A percentile compares a stretch with the other conserved stretches of the same genome.
Evolutionary conservation across 495 filamentous ascomycete genomes (phyloP).

Genomic region (Lepidopterella palustris): DNA sequence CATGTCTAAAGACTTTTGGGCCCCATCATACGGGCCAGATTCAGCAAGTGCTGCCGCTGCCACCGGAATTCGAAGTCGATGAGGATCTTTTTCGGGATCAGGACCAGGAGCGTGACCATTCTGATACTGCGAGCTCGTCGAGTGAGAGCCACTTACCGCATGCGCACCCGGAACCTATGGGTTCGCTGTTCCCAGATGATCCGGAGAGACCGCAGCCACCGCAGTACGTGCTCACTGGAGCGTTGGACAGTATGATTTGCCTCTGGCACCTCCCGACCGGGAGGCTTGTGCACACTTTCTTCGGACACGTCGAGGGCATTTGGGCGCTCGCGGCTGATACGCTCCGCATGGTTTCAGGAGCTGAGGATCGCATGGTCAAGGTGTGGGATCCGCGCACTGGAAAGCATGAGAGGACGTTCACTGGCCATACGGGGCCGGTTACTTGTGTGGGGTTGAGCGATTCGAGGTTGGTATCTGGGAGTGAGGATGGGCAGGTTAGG

Average conservation of each 20-base stretch:
- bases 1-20: conserved; percentile 71
- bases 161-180: neutral
- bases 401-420: conserved; percentile 83
- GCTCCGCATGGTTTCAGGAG: conserved; percentile 78
- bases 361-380: conserved; percentile 92
- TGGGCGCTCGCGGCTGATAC: conserved; percentile 93
- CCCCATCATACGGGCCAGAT: conserved; percentile 92
- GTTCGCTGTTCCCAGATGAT: conserved; percentile 43
- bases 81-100: conserved; percentile 44
- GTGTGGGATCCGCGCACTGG: conserved; percentile 92
- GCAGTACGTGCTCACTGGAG: conserved; percentile 84
- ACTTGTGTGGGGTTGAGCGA: conserved; percentile 89
- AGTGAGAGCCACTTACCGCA: neutral
- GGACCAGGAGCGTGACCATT: conserved; percentile 32
- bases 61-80: conserved; percentile 83
- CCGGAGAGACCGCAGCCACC: conserved; percentile 63
- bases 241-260: conserved; percentile 83
- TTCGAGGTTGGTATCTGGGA: conserved; percentile 75
- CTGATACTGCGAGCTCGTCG: conserved; percentile 15
- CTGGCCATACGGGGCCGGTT: conserved; percentile 83
- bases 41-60: conserved; percentile 77
- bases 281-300: conserved; percentile 80
- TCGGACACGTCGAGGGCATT: conserved; percentile 91
- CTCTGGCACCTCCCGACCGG: conserved; percentile 87
- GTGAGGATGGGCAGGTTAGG: conserved; percentile 86